phyloP scores from a whole-genome alignment of 2,329 filamentous ascomycete genomes.

The Berkeleyomyces rouxiae region DNA sequence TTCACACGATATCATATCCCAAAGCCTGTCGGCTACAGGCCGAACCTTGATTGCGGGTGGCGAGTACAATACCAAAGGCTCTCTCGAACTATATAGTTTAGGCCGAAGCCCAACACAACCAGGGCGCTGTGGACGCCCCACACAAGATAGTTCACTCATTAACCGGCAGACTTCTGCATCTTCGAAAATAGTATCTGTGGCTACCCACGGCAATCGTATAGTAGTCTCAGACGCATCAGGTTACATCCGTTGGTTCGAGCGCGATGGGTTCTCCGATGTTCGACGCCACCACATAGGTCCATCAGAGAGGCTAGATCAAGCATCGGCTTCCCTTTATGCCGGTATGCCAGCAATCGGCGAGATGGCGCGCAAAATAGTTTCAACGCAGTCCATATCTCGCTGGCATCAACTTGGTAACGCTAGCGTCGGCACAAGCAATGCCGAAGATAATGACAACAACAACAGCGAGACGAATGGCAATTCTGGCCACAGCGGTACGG shows the following conservation, averaged over 20 bases:
- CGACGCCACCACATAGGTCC: slow-evolving; percentile 38
- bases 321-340: slow-evolving; percentile 33
- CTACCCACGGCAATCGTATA: slow-evolving; percentile 64
- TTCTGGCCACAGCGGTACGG: neutral
- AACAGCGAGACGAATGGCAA: too few relatives aligned
- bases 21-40: slow-evolving; percentile 26
- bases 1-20: neutral
- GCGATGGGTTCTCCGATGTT: slow-evolving; percentile 54
- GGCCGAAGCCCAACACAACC: slow-evolving; percentile 15
- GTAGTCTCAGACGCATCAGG: slow-evolving; percentile 75
- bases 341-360: slow-evolving; percentile 44
- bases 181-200: slow-evolving; percentile 67
- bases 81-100: slow-evolving; percentile 69
- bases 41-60: slow-evolving; percentile 67
- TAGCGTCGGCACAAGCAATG: too few relatives aligned
- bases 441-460: too few relatives aligned
- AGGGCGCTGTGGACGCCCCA: neutral
- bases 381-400: slow-evolving; percentile 29
- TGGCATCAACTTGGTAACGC: slow-evolving; percentile 14
- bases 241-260: slow-evolving; percentile 76
- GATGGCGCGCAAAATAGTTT: slow-evolving; percentile 64
- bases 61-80: slow-evolving; percentile 83
- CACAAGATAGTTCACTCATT: neutral
- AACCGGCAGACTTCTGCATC: slow-evolving; percentile 73
- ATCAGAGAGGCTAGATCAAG: slow-evolving; percentile 26